These are phyloP conservation scores for Diaporthe longicolla DNA, from an alignment of 2,329 filamentous ascomycete species.

Conservation along the genomic window DNA sequence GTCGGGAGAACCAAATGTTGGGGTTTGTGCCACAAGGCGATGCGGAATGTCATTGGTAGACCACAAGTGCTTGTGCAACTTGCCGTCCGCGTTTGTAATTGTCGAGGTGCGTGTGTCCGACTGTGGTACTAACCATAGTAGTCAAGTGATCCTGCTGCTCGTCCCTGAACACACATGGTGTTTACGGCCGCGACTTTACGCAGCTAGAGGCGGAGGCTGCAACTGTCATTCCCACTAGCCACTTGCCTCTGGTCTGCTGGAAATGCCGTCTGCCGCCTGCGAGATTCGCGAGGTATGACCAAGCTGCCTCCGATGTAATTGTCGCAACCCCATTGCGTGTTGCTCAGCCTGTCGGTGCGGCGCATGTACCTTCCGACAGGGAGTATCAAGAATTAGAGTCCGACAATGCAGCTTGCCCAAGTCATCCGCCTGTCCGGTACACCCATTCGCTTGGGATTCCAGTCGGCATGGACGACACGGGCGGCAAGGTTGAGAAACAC, in stretches of 20 bases:
- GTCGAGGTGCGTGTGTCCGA: slow-evolving; percentile 38
- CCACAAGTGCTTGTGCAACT: slow-evolving; percentile 29
- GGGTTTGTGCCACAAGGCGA: slow-evolving; percentile 31
- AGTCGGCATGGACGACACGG: background rate
- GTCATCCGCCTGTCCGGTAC: slow-evolving; percentile 1
- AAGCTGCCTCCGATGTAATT: slow-evolving; percentile 41
- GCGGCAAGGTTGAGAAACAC: slow-evolving; percentile 23
- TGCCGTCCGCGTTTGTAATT: slow-evolving; percentile 11
- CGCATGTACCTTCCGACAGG: slow-evolving; percentile 12
- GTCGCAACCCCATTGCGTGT: slow-evolving; percentile 42
- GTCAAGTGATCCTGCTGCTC: slow-evolving; percentile 38
- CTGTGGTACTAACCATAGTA: slow-evolving; percentile 10
- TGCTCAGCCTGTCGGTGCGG: slow-evolving; percentile 38
- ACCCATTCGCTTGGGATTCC: slow-evolving; percentile 7
- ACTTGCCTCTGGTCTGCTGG: slow-evolving; percentile 37
- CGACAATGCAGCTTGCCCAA: slow-evolving; percentile 20
- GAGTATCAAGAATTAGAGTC: slow-evolving; percentile 1
- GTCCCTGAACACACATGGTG: slow-evolving; percentile 4
- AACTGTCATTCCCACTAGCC: slow-evolving; percentile 9
- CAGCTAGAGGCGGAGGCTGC: background rate
- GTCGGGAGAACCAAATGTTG: slow-evolving; percentile 39
- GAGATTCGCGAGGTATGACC: slow-evolving; percentile 56
- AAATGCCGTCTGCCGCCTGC: slow-evolving; percentile 47
- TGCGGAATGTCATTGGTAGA: background rate
- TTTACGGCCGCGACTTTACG: slow-evolving; percentile 34